Conservation (phyloP, 352 stramenopile genomes). For the Pythium angustatum region DNA sequence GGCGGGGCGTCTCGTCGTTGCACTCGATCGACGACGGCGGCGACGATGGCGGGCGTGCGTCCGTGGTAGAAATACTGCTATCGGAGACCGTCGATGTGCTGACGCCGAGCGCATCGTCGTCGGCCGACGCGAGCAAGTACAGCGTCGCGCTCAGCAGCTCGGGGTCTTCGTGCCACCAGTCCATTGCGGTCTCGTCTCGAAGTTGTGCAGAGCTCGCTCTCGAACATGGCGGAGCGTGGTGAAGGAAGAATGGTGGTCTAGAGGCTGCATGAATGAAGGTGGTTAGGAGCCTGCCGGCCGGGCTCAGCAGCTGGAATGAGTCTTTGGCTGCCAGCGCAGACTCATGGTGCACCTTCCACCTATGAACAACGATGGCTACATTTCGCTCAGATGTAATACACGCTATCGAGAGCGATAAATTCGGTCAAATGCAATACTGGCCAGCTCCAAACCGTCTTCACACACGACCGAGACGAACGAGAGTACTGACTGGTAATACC, state of each 20-base stretch:
- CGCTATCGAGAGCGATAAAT: background rate
- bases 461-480: too few relatives aligned
- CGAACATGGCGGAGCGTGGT: too few relatives aligned
- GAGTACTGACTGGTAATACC: too few relatives aligned
- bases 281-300: too few relatives aligned
- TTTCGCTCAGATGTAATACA: background rate
- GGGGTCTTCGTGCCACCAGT: slow-evolving; percentile 27
- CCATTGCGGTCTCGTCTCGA: slow-evolving; percentile 10
- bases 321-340: too few relatives aligned
- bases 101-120: background rate
- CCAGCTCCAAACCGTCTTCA: too few relatives aligned
- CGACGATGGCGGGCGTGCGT: background rate
- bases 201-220: too few relatives aligned
- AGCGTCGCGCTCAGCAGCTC: slow-evolving; percentile 23
- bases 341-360: too few relatives aligned
- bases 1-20: background rate
- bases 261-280: too few relatives aligned
- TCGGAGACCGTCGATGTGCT: background rate
- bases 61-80: background rate
- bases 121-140: slow-evolving; percentile 1
- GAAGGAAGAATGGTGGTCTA: background rate
- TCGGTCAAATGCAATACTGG: background rate
- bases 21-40: background rate
- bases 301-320: too few relatives aligned
- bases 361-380: slow-evolving; percentile 12